Evolutionary conservation across 2,329 filamentous ascomycete genomes (phyloP), one percentile per base, ranked within the genome.

Genomic region (Diaporthe sp.): DNA sequence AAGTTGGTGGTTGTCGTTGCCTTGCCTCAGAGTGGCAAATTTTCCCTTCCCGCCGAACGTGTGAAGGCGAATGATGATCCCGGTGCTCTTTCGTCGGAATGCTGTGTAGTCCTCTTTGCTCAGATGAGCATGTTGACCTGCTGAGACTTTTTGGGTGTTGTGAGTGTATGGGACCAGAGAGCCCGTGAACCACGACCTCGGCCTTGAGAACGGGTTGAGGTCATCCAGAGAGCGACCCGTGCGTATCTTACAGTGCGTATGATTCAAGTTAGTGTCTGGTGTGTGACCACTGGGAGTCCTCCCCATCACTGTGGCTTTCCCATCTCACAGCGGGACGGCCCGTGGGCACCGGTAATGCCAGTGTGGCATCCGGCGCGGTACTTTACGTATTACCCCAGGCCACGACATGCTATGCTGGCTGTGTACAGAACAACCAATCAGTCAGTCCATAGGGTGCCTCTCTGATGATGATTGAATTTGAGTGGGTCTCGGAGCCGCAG

Each of bases 221-320:
- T 53, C 31, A 39, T 28, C 13, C 22, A 51, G n/a, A 10, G 46
- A 13, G 34, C 13, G 46, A 3, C n/a, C 46, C 2, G 13, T 28
- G 65, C 65, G 46, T 68, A 68, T 68, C 31, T 51, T 68, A 68
- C 62, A 53, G 44, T 31, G 39, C 46, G 62, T 68, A 68, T 37
- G 44, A 68, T 68, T 68, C 62, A 17, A 13, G 31, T 31, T 31
- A 37, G 19, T 34, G 25, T 15, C 31, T 37, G 1, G n/a, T 2
- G 5, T 57, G 25, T 4, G 37, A 39, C 37, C 37, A 39, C 22
- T 53, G 51, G 7, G n/a, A 25, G n/a, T 28, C 57, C n/a, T 44
- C n/a, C 44, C 13, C 37, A 7, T 39, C 58, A 37, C 22, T 51
- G 62, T 25, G 44, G 46, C 46, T 68, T 53, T 19, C 46, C 46